These are phyloP conservation scores for Sarocladium strictum DNA, from an alignment of 2,329 filamentous ascomycete species.

Conservation along the genomic window DNA sequence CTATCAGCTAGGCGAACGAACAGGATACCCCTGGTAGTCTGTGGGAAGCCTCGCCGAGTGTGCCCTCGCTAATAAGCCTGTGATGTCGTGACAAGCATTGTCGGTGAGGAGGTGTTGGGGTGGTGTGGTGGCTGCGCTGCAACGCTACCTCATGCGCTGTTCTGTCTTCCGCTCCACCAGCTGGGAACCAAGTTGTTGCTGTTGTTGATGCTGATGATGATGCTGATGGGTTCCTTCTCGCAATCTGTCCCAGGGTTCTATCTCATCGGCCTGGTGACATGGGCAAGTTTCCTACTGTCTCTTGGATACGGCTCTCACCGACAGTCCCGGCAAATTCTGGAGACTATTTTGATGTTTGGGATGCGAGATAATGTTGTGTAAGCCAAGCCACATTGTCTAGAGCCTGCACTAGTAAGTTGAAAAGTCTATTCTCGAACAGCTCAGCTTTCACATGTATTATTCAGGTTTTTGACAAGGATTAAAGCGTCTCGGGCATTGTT, in stretches of 20 bases:
- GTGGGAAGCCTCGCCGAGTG: too few species aligned
- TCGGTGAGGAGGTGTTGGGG: background rate
- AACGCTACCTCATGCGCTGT: background rate
- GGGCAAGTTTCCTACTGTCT: too few species aligned
- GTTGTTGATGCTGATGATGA: too few species aligned
- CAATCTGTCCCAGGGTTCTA: too few species aligned
- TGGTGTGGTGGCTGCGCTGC: background rate
- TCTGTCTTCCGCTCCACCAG: background rate
- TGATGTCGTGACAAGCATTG: background rate
- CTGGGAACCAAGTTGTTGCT: background rate
- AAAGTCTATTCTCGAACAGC: background rate
- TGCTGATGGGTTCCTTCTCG: background rate
- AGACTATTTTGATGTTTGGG: background rate
- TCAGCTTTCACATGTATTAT: background rate
- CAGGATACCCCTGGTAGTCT: background rate
- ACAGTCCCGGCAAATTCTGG: too few species aligned
- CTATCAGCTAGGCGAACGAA: background rate
- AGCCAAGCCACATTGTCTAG: background rate
- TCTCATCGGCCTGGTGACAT: background rate
- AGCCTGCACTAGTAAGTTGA: too few species aligned
- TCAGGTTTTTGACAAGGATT: background rate
- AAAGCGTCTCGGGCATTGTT: background rate
- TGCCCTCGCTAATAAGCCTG: too few species aligned
- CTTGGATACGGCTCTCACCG: too few species aligned
- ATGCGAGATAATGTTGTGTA: constrained; percentile 6